phyloP scores from a whole-genome alignment of 2,329 filamentous ascomycete genomes.

The Septoria linicola region DNA sequence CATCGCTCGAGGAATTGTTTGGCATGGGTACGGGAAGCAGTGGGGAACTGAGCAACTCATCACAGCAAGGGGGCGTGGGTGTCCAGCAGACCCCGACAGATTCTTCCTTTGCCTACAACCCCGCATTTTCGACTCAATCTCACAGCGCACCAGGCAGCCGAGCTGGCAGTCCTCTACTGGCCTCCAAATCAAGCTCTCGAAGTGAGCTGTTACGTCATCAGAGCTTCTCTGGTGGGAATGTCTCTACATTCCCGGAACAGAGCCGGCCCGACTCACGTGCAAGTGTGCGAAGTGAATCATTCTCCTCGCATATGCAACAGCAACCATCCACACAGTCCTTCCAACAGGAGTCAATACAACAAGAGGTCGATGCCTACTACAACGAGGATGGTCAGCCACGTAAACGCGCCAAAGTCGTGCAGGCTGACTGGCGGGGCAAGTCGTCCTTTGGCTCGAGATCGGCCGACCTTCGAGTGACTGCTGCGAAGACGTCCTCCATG shows the following conservation, averaged over 20 bases:
- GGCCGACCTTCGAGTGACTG: constrained; percentile 79
- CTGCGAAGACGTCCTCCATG: constrained; percentile 84
- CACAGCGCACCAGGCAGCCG: constrained; percentile 43
- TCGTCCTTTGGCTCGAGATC: constrained; percentile 65
- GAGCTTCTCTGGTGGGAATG: constrained; percentile 33
- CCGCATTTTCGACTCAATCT: constrained; percentile 36
- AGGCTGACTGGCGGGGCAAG: constrained; percentile 69
- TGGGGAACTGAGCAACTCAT: constrained; percentile 24
- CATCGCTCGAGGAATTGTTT: constrained; percentile 36
- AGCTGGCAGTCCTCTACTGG: constrained; percentile 47
- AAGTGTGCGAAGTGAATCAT: constrained; percentile 38
- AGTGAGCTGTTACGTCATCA: constrained; percentile 38
- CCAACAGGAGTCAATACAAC: constrained; percentile 22
- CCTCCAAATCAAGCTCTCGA: constrained; percentile 39
- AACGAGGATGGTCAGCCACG: constrained; percentile 58
- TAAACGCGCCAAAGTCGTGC: constrained; percentile 77
- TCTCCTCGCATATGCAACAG: constrained; percentile 27
- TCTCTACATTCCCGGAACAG: constrained; percentile 32
- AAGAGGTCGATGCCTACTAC: constrained; percentile 31
- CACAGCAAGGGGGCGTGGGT: constrained; percentile 32
- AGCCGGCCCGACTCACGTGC: constrained; percentile 37
- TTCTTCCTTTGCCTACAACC: constrained; percentile 33
- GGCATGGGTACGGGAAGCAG: constrained; percentile 28
- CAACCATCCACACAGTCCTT: constrained; percentile 26
- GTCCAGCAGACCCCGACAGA: constrained; percentile 36